Evolutionary conservation across 2,329 filamentous ascomycete species (phyloP).

Genomic region (Verticillium alfalfae): DNA sequence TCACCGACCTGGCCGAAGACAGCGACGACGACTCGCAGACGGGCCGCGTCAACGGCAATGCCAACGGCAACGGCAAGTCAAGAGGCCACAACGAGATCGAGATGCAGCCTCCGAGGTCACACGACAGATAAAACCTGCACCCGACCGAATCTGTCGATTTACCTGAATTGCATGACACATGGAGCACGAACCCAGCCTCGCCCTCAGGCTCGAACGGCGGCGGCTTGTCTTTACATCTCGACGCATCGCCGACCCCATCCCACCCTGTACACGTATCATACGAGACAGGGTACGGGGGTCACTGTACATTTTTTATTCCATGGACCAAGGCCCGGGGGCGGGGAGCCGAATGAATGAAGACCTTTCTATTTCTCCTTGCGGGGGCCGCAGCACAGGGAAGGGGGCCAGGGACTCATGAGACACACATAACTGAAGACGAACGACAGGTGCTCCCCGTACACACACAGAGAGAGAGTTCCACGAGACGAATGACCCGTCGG

Average conservation of each 20-base stretch:
- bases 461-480: neutral
- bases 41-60: slow-evolving; percentile 29
- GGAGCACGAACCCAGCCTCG: neutral
- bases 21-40: slow-evolving; percentile 54
- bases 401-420: neutral
- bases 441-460: neutral
- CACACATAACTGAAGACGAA: neutral
- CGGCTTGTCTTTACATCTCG: neutral
- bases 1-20: slow-evolving; percentile 75
- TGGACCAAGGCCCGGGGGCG: neutral
- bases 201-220: neutral
- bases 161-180: neutral
- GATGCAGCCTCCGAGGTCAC: slow-evolving; percentile 40
- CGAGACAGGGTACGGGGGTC: neutral
- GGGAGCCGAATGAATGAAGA: neutral
- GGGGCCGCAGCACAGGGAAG: neutral
- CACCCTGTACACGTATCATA: neutral
- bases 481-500: neutral
- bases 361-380: neutral
- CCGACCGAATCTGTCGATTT: neutral
- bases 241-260: neutral
- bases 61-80: slow-evolving; percentile 29
- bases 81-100: slow-evolving; percentile 42
- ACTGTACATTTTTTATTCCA: neutral
- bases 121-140: slow-evolving; percentile 19